These are phyloP conservation scores for Septoria linicola DNA, from an alignment of 2,329 filamentous ascomycete species.

Conservation along the genomic window DNA sequence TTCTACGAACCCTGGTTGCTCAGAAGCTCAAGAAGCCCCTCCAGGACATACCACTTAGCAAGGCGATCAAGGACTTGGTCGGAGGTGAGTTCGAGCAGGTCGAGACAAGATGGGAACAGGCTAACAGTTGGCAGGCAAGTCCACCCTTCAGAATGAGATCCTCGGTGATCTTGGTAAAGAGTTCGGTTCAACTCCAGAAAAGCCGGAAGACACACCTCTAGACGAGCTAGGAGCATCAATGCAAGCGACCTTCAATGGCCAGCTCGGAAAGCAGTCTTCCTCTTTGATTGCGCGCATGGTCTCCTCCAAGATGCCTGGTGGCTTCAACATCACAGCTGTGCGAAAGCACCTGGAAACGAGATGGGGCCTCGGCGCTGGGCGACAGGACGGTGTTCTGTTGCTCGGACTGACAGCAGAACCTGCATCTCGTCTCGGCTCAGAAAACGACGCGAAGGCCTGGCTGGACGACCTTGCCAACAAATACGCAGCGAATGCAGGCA, in stretches of 20 bases:
- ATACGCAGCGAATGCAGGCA: conserved; percentile 79
- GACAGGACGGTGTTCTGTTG: conserved; percentile 87
- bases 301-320: conserved; percentile 98
- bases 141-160: conserved; percentile 97
- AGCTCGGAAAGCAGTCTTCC: conserved; percentile 93
- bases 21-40: conserved; percentile 97
- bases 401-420: conserved; percentile 93
- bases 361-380: conserved; percentile 82
- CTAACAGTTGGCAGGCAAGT: conserved; percentile 68
- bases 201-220: conserved; percentile 94
- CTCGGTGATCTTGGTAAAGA: conserved; percentile 96
- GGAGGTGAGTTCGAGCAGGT: conserved; percentile 65
- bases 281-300: conserved; percentile 92
- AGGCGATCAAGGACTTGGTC: conserved; percentile 97
- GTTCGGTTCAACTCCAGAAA: conserved; percentile 96
- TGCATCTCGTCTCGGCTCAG: conserved; percentile 79
- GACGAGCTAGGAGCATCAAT: conserved; percentile 93
- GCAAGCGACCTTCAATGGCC: conserved; percentile 98
- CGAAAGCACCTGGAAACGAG: conserved; percentile 92
- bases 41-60: conserved; percentile 83
- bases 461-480: conserved; percentile 86
- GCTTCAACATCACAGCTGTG: conserved; percentile 96
- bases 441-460: conserved; percentile 88
- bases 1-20: conserved; percentile 83
- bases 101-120: background rate